A percentile compares a stretch with the other conserved stretches of the same genome.
Evolutionary conservation across 140 eudicot species (phyloP).

Genomic region (Anethum foeniculum): DNA sequence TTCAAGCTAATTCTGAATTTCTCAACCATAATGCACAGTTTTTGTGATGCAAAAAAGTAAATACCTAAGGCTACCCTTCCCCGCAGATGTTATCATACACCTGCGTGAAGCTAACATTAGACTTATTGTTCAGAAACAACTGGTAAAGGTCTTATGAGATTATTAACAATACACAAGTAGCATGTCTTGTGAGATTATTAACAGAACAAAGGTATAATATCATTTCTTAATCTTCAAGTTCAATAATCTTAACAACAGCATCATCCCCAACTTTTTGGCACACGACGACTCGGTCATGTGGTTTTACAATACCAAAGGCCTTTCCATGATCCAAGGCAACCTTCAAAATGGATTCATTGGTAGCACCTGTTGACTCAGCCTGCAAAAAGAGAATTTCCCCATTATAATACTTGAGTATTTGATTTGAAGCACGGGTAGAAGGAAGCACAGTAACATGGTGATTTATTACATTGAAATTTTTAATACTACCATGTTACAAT

Average conservation of each 20-base stretch:
- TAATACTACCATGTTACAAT: background rate
- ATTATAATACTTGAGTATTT: background rate
- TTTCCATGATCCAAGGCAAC: constrained; percentile 93
- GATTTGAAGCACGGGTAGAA: background rate
- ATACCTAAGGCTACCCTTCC: background rate
- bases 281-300: constrained; percentile 89
- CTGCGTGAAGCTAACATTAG: background rate
- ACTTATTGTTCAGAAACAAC: background rate
- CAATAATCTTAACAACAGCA: constrained; percentile 86
- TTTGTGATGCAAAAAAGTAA: background rate
- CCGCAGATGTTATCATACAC: background rate
- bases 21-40: background rate
- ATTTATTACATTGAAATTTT: background rate
- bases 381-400: constrained; percentile 18
- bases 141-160: background rate
- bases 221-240: constrained; percentile 11
- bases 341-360: constrained; percentile 79
- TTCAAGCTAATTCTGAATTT: background rate
- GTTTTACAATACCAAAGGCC: constrained; percentile 70
- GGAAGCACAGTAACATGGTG: background rate
- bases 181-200: constrained; percentile 1
- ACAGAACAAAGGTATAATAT: background rate
- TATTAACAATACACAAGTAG: background rate
- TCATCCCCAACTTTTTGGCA: constrained; percentile 97
- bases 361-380: constrained; percentile 86